Conservation (phyloP, 257 asterid genomes). For the Coffea canephora region DNA sequence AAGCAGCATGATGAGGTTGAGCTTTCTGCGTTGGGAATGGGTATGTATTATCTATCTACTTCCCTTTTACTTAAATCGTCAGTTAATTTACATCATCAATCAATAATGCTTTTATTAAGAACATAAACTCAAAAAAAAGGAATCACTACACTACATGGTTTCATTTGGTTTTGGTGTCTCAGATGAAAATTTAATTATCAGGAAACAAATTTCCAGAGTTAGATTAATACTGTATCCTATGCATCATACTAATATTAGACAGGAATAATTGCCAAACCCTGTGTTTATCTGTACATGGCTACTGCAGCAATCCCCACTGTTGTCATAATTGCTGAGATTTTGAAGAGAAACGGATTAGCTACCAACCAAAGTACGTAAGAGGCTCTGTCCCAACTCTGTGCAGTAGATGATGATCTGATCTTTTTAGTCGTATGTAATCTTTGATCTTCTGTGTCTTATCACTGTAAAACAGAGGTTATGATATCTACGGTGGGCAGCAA, state of each 20-base stretch:
- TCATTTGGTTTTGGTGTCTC: too few species aligned
- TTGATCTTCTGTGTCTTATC: neutral
- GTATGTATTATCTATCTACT: neutral
- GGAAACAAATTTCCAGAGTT: neutral
- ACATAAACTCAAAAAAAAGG: neutral
- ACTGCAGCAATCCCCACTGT: slow-evolving; percentile 28
- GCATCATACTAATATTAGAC: too few species aligned
- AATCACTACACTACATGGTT: too few species aligned
- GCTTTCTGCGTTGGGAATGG: slow-evolving; percentile 30
- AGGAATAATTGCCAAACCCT: neutral
- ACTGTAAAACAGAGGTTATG: slow-evolving; percentile 5
- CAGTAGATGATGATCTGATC: neutral
- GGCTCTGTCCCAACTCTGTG: neutral
- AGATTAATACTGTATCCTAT: too few species aligned
- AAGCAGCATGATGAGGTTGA: slow-evolving; percentile 22
- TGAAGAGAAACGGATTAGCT: slow-evolving; percentile 23
- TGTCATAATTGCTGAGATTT: slow-evolving; percentile 27
- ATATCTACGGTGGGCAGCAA: slow-evolving; percentile 19
- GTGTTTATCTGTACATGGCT: neutral
- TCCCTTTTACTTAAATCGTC: neutral
- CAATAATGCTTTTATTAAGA: too few species aligned
- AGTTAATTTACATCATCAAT: too few species aligned
- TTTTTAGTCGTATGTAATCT: neutral
- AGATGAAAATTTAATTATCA: too few species aligned
- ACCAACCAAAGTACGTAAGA: slow-evolving; percentile 24